A percentile compares a stretch with the other conserved stretches of the same genome.
Evolutionary conservation across 768 basidiomycete species (phyloP).

Genomic region (Aureoboletus auriporus): DNA sequence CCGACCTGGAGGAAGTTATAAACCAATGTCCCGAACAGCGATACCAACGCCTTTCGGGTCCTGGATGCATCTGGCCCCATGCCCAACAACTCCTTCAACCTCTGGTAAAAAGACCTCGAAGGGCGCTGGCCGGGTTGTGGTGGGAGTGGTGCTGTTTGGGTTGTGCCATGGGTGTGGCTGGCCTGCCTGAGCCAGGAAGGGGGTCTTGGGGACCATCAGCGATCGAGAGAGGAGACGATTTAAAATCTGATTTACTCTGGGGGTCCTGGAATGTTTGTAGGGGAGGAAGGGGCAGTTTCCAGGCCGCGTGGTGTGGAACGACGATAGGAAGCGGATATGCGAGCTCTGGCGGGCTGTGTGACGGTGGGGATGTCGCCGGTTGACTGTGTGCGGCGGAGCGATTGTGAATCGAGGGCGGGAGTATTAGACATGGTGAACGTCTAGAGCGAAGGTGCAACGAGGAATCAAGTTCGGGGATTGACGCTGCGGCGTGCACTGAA

Average conservation of each 20-base stretch:
- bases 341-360: conserved; percentile 23
- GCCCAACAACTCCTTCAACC: conserved; percentile 43
- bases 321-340: conserved; percentile 27
- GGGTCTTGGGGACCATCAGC: conserved; percentile 21
- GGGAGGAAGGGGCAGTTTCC: conserved; percentile 16
- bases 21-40: conserved; percentile 45
- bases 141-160: conserved; percentile 1
- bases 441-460: conserved; percentile 11
- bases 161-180: conserved; percentile 15
- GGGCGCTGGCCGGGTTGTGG: conserved; percentile 6
- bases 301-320: conserved; percentile 23
- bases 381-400: conserved; percentile 32
- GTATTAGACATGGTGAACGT: conserved; percentile 25
- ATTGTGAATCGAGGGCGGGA: conserved; percentile 26
- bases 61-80: conserved; percentile 49
- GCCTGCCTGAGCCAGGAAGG: conserved; percentile 24
- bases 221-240: conserved; percentile 6
- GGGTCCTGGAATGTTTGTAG: conserved; percentile 11
- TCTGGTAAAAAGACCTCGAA: conserved; percentile 18
- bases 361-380: conserved; percentile 31
- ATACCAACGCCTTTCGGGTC: conserved; percentile 50
- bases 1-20: conserved; percentile 55
- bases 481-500: conserved; percentile 27
- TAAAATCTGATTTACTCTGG: conserved; percentile 15
- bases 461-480: conserved; percentile 19